phyloP scores from a whole-genome alignment of 2,329 filamentous ascomycete genomes.

The Sphaerulina musiva region DNA sequence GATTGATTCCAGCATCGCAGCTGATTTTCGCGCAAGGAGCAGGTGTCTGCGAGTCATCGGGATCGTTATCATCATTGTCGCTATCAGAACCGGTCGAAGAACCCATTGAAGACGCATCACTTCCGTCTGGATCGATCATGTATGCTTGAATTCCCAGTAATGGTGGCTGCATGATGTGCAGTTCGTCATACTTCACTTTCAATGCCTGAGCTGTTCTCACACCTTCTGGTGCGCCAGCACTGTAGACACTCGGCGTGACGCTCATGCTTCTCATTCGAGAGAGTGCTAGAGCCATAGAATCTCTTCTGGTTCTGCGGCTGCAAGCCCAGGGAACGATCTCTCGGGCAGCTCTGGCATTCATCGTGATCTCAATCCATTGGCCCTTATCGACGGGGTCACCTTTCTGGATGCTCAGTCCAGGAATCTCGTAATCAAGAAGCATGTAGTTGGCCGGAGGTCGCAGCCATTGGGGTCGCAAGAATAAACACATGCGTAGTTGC shows the following conservation, averaged over 20 bases:
- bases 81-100: neutral
- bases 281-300: too few relatives aligned
- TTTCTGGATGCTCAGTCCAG: constrained; percentile 22
- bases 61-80: neutral
- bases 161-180: constrained; percentile 25
- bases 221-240: constrained; percentile 3
- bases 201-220: constrained; percentile 2
- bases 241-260: neutral
- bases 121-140: neutral
- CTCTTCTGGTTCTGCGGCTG: too few relatives aligned
- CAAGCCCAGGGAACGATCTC: constrained; percentile 8
- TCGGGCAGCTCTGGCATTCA: constrained; percentile 21
- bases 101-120: neutral
- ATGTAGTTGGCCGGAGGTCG: constrained; percentile 19
- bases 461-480: constrained; percentile 22
- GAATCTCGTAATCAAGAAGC: constrained; percentile 21
- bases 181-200: constrained; percentile 13
- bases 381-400: constrained; percentile 23
- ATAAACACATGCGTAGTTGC: constrained; percentile 23
- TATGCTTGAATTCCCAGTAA: constrained; percentile 24
- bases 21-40: constrained; percentile 21
- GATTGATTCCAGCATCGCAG: constrained; percentile 28
- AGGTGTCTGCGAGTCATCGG: neutral
- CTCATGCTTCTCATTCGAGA: too few relatives aligned
- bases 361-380: constrained; percentile 24